A percentile compares a stretch with the other conserved stretches of the same genome.
phyloP scores from a whole-genome alignment of 768 basidiomycete species.

The Udeniomyces megalosporus region DNA sequence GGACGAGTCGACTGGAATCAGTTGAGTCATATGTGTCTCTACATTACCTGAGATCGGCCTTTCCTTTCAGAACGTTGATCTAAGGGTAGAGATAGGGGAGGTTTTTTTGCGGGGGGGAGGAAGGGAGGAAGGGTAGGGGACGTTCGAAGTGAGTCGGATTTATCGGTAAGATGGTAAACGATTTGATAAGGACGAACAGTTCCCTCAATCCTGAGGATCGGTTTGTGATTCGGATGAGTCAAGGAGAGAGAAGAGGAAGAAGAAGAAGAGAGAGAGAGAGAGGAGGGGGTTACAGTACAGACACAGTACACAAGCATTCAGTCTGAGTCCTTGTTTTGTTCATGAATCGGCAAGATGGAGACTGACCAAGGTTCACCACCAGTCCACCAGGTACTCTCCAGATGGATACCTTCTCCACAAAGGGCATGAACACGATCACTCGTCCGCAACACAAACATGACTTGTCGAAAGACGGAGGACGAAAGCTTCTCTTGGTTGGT shows the following conservation, averaged over 20 bases:
- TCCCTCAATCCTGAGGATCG: too few relatives aligned
- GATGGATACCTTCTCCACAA: background rate
- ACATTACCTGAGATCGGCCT: background rate
- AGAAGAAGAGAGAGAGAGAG: background rate
- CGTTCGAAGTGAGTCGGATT: too few relatives aligned
- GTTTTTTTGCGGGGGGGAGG: too few relatives aligned
- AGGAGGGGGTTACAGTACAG: background rate
- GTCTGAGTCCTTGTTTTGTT: background rate
- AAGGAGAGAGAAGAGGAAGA: background rate
- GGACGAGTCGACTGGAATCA: background rate
- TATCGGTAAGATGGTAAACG: too few relatives aligned
- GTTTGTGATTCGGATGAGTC: too few relatives aligned
- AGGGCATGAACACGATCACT: background rate
- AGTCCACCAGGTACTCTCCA: conserved; percentile 14
- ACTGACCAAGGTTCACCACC: conserved; percentile 9
- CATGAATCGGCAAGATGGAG: background rate
- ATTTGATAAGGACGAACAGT: background rate
- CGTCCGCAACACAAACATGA: conserved; percentile 8
- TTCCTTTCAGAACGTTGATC: conserved; percentile 10
- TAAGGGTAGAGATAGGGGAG: too few relatives aligned
- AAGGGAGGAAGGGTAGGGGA: too few relatives aligned
- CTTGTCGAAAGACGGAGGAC: conserved; percentile 14
- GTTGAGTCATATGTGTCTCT: background rate
- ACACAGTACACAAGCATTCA: too few relatives aligned
- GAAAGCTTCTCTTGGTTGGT: conserved; percentile 10